Evolutionary conservation across 352 stramenopile genomes (phyloP).

Genomic region (Phytophthora podocarpi): DNA sequence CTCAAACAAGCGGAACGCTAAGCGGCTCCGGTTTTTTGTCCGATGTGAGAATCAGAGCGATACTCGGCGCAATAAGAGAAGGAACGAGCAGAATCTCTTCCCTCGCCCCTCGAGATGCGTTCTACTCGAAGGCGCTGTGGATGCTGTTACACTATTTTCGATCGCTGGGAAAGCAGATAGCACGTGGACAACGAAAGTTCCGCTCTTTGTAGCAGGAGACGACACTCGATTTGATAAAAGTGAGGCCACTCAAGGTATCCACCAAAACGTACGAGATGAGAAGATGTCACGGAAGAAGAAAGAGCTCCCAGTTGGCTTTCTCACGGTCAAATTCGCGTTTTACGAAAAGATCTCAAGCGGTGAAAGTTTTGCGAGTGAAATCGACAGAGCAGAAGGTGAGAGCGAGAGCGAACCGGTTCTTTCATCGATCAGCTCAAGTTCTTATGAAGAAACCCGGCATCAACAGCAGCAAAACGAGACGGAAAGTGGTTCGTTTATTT

Average conservation of each 20-base stretch:
- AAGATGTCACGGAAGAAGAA: slow-evolving; percentile 1
- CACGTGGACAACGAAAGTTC: slow-evolving; percentile 16
- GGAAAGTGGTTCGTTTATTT: no score
- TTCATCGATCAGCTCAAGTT: slow-evolving; percentile 17
- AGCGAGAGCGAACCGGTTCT: slow-evolving; percentile 1
- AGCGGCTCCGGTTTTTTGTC: slow-evolving; percentile 31
- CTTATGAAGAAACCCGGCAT: background rate
- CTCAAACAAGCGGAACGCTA: no score
- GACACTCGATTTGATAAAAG: background rate
- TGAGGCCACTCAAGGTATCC: background rate
- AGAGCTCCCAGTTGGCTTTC: slow-evolving; percentile 9
- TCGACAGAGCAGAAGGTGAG: background rate
- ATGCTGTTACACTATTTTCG: slow-evolving; percentile 6
- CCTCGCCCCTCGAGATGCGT: slow-evolving; percentile 5
- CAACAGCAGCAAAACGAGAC: no score
- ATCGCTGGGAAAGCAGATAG: background rate
- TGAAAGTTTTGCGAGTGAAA: background rate
- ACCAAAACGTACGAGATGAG: background rate
- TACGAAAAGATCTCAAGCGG: background rate
- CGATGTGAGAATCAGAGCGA: slow-evolving; percentile 34
- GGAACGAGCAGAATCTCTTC: slow-evolving; percentile 9
- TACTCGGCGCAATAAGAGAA: slow-evolving; percentile 4
- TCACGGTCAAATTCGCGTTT: slow-evolving; percentile 35
- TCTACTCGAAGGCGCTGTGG: slow-evolving; percentile 19
- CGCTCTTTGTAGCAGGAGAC: slow-evolving; percentile 6